These are phyloP conservation scores for barley (Hordeum vulgare) DNA, from an alignment of 176 grass and related monocot genomes.

Conservation along the genomic window MorexV3_pseudomolecules_assembly NC_058522.1:25244209-25244708, in stretches of 20 bases:
- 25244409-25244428: constrained; percentile 77
- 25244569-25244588: constrained; percentile 91
- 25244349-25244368: constrained; percentile 74
- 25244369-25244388: constrained; percentile 84
- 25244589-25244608: constrained; percentile 91
- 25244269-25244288: constrained; percentile 73
- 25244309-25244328: constrained; percentile 85
- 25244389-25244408: constrained; percentile 74
- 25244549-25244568: constrained; percentile 93
- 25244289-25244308: constrained; percentile 92
- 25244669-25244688: neutral
- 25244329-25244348: constrained; percentile 73
- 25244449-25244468: constrained; percentile 49
- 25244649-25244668: too few species aligned
- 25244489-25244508: neutral
- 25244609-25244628: constrained; percentile 97
- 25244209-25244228: neutral
- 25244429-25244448: constrained; percentile 78
- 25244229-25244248: neutral
- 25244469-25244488: neutral
- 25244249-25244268: constrained; percentile 43
- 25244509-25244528: constrained; percentile 36
- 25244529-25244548: constrained; percentile 89
- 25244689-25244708: neutral
- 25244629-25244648: neutral